Evolutionary conservation across 768 basidiomycete genomes (phyloP).

Genomic region (Paxillus ammoniavirescens): DNA sequence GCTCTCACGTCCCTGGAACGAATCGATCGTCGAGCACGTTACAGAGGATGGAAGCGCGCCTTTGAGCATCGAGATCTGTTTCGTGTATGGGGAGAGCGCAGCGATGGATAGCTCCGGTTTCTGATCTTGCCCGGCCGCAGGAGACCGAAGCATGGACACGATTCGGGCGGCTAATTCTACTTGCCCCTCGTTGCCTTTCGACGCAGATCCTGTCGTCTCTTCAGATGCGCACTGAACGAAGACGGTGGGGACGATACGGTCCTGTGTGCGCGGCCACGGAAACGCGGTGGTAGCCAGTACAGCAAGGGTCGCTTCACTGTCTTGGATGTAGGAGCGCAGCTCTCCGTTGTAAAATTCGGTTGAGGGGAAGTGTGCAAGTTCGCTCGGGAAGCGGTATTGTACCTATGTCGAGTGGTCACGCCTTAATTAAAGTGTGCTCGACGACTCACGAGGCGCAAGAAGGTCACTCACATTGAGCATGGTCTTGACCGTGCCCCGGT

Average conservation of each 20-base stretch:
- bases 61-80: constrained; percentile 50
- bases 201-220: constrained; percentile 57
- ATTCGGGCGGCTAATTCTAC: constrained; percentile 51
- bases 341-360: constrained; percentile 59
- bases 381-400: constrained; percentile 63
- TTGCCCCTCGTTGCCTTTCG: constrained; percentile 63
- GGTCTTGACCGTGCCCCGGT: constrained; percentile 44
- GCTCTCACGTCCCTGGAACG: constrained; percentile 68
- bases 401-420: constrained; percentile 29
- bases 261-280: constrained; percentile 52
- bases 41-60: constrained; percentile 29
- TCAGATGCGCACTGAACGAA: constrained; percentile 57
- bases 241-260: constrained; percentile 45
- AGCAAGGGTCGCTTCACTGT: constrained; percentile 35
- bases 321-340: constrained; percentile 45
- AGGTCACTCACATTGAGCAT: constrained; percentile 49
- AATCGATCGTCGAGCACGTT: constrained; percentile 20
- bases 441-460: not conserved
- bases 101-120: not conserved
- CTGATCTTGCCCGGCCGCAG: not conserved
- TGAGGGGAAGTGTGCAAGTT: constrained; percentile 61
- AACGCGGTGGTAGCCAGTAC: constrained; percentile 43
- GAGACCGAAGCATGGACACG: constrained; percentile 37
- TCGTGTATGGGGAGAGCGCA: constrained; percentile 55
- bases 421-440: too few relatives aligned